Conservation (phyloP, 768 basidiomycete genomes). For the Artomyces pyxidatus region DNA sequence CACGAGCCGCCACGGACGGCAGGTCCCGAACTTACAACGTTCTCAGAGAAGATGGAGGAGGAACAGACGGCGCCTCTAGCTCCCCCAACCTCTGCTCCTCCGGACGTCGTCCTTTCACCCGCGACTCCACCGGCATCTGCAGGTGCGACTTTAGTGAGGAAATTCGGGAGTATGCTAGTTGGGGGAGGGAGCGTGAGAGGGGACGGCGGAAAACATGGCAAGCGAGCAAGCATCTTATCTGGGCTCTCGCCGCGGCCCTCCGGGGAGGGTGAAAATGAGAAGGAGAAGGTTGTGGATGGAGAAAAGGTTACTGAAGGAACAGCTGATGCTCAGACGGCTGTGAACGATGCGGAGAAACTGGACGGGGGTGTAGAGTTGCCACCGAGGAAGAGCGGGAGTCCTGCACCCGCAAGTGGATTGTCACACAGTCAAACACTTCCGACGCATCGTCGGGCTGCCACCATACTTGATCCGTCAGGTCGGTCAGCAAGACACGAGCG, state of each 20-base stretch:
- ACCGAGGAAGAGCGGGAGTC: conserved; percentile 8
- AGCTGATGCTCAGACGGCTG: conserved; percentile 13
- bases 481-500: conserved; percentile 60
- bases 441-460: conserved; percentile 67
- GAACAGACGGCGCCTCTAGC: conserved; percentile 26
- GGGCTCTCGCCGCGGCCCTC: conserved; percentile 12
- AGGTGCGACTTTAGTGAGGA: conserved; percentile 20
- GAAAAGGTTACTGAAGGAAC: conserved; percentile 4
- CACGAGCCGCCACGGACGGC: conserved; percentile 48
- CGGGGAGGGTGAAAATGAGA: not conserved
- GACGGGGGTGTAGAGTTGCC: conserved; percentile 16
- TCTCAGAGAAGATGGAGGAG: conserved; percentile 33
- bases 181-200: conserved; percentile 13
- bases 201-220: conserved; percentile 12
- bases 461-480: conserved; percentile 63
- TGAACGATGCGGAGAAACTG: conserved; percentile 23
- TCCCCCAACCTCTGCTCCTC: conserved; percentile 7
- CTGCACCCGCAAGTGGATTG: conserved; percentile 20
- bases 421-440: conserved; percentile 46
- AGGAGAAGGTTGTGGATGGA: conserved; percentile 9
- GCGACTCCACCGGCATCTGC: conserved; percentile 3
- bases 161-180: conserved; percentile 12
- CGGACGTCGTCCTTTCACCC: conserved; percentile 10
- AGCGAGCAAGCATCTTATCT: conserved; percentile 9
- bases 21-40: conserved; percentile 54